Evolutionary conservation across 1,284 basidiomycete genomes (phyloP).

Genomic region (Ganoderma leucocontextum): DNA sequence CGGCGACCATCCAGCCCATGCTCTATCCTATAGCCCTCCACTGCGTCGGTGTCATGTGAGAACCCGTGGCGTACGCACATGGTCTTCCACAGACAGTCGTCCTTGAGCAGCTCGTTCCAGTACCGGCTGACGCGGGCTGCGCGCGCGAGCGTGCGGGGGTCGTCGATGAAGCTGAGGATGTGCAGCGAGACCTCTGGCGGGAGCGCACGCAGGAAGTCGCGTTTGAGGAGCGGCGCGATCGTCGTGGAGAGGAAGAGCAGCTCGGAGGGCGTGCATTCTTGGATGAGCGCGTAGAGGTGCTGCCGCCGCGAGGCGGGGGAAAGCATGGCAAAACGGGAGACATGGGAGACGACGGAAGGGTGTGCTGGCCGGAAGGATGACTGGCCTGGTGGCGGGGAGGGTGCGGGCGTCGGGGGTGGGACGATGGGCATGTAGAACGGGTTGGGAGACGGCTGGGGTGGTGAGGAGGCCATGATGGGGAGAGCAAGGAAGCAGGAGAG

Average conservation of each 20-base stretch:
- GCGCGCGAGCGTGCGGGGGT: constrained; percentile 78
- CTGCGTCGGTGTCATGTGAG: constrained; percentile 35
- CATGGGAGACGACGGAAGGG: constrained; percentile 39
- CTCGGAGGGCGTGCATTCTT: constrained; percentile 76
- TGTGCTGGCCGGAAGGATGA: constrained; percentile 30
- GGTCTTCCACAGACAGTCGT: constrained; percentile 86
- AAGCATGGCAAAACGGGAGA: constrained; percentile 48
- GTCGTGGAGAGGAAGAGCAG: constrained; percentile 80
- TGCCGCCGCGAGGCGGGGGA: constrained; percentile 57
- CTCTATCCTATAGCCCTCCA: constrained; percentile 21
- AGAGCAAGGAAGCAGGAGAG: background rate
- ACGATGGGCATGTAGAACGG: constrained; percentile 63
- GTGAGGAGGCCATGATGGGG: constrained; percentile 24
- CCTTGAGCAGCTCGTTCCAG: constrained; percentile 83
- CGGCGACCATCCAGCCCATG: constrained; percentile 14
- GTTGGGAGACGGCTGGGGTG: constrained; percentile 15
- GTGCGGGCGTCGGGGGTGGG: constrained; percentile 75
- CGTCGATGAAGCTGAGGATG: constrained; percentile 85
- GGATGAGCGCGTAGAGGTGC: constrained; percentile 70
- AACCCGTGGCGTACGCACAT: constrained; percentile 77
- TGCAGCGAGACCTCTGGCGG: constrained; percentile 88
- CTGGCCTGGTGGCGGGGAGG: constrained; percentile 58
- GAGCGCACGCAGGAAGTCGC: constrained; percentile 86
- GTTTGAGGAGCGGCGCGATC: constrained; percentile 84
- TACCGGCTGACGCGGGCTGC: constrained; percentile 78